Conservation (phyloP, 768 basidiomycete species). For the Boletus insuetus region DNA sequence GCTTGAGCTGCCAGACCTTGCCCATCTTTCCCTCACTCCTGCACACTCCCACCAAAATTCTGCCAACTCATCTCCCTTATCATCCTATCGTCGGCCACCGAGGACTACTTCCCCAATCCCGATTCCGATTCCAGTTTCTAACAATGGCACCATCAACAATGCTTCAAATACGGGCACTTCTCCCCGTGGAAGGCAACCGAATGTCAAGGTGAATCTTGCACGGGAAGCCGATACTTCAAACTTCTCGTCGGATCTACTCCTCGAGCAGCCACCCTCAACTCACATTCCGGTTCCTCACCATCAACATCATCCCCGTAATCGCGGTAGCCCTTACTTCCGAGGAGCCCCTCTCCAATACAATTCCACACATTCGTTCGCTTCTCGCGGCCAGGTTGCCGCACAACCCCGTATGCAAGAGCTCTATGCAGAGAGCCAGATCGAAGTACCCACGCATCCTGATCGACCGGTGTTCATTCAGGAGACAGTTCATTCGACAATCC, state of each 20-base stretch:
- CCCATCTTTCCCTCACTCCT: slow-evolving; percentile 46
- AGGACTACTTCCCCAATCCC: slow-evolving; percentile 49
- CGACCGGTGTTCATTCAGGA: slow-evolving; percentile 49
- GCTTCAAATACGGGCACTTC: slow-evolving; percentile 36
- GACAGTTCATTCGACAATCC: slow-evolving; percentile 62
- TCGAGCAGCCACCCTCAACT: slow-evolving; percentile 43
- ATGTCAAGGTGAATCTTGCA: slow-evolving; percentile 27
- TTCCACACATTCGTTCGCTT: slow-evolving; percentile 44
- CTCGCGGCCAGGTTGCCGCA: slow-evolving; percentile 32
- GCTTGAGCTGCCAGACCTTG: slow-evolving; percentile 75
- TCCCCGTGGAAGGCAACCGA: slow-evolving; percentile 33
- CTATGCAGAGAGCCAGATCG: slow-evolving; percentile 37
- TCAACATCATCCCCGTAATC: slow-evolving; percentile 31
- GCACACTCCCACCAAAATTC: slow-evolving; percentile 35
- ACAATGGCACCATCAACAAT: slow-evolving; percentile 38
- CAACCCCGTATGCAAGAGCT: slow-evolving; percentile 46
- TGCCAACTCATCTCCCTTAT: slow-evolving; percentile 41
- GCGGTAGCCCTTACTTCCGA: slow-evolving; percentile 35
- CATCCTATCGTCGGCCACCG: slow-evolving; percentile 37
- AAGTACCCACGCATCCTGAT: slow-evolving; percentile 28
- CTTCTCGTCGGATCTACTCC: slow-evolving; percentile 38
- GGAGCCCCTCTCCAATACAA: slow-evolving; percentile 37
- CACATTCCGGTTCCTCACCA: slow-evolving; percentile 38
- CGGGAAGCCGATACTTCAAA: slow-evolving; percentile 29
- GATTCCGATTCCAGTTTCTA: slow-evolving; percentile 40